Evolutionary conservation across 768 basidiomycete genomes (phyloP), one percentile per base, ranked within the genome.

Genomic region (Tricholoma flavovirens): DNA sequence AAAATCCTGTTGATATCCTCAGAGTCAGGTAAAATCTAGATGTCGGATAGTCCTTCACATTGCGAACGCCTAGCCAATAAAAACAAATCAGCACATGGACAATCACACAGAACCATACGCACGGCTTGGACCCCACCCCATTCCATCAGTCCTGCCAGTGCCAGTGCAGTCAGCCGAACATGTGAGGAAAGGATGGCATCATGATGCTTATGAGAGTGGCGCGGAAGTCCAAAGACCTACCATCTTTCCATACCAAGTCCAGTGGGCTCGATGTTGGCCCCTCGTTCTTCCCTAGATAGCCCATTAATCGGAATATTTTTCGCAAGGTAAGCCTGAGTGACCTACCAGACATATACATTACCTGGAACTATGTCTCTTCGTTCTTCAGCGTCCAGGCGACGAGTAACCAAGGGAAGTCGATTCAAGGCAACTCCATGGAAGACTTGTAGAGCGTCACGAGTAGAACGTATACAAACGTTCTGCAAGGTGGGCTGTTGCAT

Each of bases 171-270:
- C 38, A 29, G 58, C 22, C 51, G 42, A 57, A 56, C 51, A 36
- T 35, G 43, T 54, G 57, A 60, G 40, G 19, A 53, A 49, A 24
- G 19, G 19, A 24, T 11, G 19, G n/a, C 29, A 29, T 46, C 5
- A 10, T 26, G 22, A 46, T 30, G 43, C 5, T 10, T 7, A 15
- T 48, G 15, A 48, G 26, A 30, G 46, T 30, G 46, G 46, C 46
- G 46, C 46, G 15, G 26, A 10, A 30, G 46, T 49, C 10, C 3
- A 26, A 49, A 51, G 9, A 66, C 73, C 35, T 64, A 83, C 86
- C 90, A 90, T 69, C 90, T 78, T 63, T 92, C 90, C 86, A 93
- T 93, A 35, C 90, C 90, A 48, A 90, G 80, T 12, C 90, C 90
- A 9, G 88, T 88, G 29, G 78, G 78, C 65, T 90, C 88, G n/a